Evolutionary conservation across 2,329 filamentous ascomycete species (phyloP).

Genomic region (Drechslerella stenobrocha): DNA sequence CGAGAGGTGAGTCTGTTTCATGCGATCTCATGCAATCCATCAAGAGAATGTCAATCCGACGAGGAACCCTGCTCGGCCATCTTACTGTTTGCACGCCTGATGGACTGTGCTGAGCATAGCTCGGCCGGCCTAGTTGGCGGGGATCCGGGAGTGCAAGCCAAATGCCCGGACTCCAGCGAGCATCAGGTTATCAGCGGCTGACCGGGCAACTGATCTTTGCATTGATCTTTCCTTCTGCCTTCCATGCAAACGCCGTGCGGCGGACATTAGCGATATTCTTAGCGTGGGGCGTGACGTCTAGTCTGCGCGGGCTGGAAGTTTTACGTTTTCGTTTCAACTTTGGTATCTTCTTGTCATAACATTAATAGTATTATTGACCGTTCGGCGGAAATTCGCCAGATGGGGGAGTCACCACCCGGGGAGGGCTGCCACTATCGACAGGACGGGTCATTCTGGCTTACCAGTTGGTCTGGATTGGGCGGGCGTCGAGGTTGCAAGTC

Average conservation of each 20-base stretch:
- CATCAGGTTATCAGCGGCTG: constrained; percentile 41
- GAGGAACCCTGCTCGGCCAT: constrained; percentile 4
- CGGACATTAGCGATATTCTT: too few species aligned
- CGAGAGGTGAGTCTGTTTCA: constrained; percentile 37
- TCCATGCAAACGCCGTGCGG: too few species aligned
- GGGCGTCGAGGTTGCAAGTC: neutral
- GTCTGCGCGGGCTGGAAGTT: too few species aligned
- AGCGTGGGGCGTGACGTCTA: too few species aligned
- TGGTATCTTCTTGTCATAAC: neutral
- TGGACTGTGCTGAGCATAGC: neutral
- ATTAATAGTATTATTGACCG: too few species aligned
- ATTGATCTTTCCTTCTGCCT: neutral
- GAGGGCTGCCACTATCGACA: neutral
- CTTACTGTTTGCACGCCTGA: constrained; percentile 3
- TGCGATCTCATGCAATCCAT: constrained; percentile 47
- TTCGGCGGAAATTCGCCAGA: neutral
- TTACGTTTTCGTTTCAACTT: too few species aligned
- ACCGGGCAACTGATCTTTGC: neutral
- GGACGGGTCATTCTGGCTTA: neutral
- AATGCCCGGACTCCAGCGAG: neutral
- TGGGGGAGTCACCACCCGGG: neutral
- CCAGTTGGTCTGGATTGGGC: neutral
- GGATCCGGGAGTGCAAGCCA: too few species aligned
- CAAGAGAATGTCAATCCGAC: constrained; percentile 46
- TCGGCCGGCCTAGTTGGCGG: too few species aligned